Conservation (phyloP, 768 basidiomycete genomes). For the Pleurotus pulmonarius region DNA sequence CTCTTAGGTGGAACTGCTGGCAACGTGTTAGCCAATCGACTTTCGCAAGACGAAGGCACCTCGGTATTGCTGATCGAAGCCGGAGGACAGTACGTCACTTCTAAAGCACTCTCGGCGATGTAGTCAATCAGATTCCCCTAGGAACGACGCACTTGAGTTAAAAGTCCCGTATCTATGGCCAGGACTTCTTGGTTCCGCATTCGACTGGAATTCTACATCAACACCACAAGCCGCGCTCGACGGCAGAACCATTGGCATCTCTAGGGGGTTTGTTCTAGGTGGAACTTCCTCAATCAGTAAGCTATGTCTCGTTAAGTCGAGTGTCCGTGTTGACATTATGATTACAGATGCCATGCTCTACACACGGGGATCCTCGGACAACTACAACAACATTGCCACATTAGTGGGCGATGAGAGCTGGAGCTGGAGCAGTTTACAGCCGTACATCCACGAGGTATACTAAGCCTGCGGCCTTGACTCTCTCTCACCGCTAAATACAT, state of each 20-base stretch:
- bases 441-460: conserved; percentile 19
- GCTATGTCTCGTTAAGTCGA: background rate
- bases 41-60: conserved; percentile 20
- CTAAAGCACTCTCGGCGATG: too few relatives aligned
- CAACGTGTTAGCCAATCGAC: conserved; percentile 23
- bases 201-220: conserved; percentile 32
- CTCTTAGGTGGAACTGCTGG: conserved; percentile 19
- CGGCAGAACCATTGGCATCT: conserved; percentile 19
- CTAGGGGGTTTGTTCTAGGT: conserved; percentile 26
- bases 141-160: background rate
- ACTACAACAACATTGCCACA: conserved; percentile 19
- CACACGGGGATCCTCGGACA: conserved; percentile 21
- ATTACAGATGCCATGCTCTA: conserved; percentile 22
- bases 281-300: conserved; percentile 29
- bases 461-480: background rate
- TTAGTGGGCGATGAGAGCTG: conserved; percentile 21
- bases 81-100: conserved; percentile 20
- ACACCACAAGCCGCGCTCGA: conserved; percentile 22
- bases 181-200: conserved; percentile 11
- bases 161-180: conserved; percentile 14
- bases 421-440: conserved; percentile 21
- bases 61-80: conserved; percentile 28
- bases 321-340: background rate
- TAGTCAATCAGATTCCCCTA: too few relatives aligned
- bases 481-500: background rate